Evolutionary conservation across 768 basidiomycete species (phyloP), one percentile per base, ranked within the genome.

Genomic region (Lactarius hengduanensis): DNA sequence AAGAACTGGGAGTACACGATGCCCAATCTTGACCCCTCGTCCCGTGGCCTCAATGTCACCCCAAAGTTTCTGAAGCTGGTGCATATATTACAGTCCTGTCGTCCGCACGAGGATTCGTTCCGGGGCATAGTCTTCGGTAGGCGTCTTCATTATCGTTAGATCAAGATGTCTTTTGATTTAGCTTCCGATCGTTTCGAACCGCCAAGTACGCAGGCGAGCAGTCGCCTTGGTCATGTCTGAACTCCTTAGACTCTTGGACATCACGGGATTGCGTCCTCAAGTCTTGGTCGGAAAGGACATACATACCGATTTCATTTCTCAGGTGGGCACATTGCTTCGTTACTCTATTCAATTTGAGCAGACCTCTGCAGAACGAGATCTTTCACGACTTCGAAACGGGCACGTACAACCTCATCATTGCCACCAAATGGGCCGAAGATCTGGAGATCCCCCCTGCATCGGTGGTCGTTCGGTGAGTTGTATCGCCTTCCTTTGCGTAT

Each of bases 71-170:
- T 81, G 50, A 83, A 79, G 69, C 73, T 93, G 30, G 77, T 88
- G 3, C 82, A 90, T 57, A 76, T 86, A 54, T 77, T 93, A 50
- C 81, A 81, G 63, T 79, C 82, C 1, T 88, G 82, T 72, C 78
- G 80, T 64, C 76, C 79, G 16, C 80, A 83, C 57, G 84, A 84
- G 6, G 81, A 85, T 59, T 70, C 73, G 4, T 92, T 93, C 72
- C 84, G 89, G 55, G 88, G 85, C 18, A 79, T 92, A 28, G 73
- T 89, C 45, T 80, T 86, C 68, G 90, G 91, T 91, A 70, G 63
- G 45, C 26, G 5, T 67, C 41, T 72, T 64, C 63, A 63, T 63
- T 53, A 32, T 45, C 40, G 1, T 69, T 41, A 40, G 6, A 58
- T 8, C 3, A 3, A 26, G 45, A 16, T 16, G 8, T 18, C 38